Percentiles rank a stretch among this genome's conserved stretches.
These are phyloP conservation scores for Talaromyces sp. DNA, from an alignment of 2,329 filamentous ascomycete species.

Conservation along the genomic window DNA sequence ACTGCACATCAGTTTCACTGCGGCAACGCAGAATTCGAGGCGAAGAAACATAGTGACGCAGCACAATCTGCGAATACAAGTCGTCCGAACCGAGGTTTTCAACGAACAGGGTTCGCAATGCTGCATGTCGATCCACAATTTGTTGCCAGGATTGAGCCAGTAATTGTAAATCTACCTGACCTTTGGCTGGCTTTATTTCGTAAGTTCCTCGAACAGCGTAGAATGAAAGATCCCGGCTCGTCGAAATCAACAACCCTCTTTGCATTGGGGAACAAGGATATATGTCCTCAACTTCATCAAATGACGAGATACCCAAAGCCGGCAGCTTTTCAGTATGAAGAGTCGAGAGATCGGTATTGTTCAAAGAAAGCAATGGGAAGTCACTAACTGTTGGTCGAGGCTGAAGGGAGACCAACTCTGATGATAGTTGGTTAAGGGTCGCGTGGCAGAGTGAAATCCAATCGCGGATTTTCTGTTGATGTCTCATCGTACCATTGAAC, in stretches of 20 bases:
- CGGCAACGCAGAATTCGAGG: constrained; percentile 13
- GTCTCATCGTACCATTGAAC: constrained; percentile 45
- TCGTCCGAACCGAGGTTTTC: constrained; percentile 23
- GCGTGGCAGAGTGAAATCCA: constrained; percentile 40
- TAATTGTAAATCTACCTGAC: constrained; percentile 21
- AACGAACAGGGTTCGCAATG: constrained; percentile 20
- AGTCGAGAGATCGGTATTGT: constrained; percentile 36
- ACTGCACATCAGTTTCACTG: constrained; percentile 22
- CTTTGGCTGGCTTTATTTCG: constrained; percentile 21
- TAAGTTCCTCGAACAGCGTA: constrained; percentile 36
- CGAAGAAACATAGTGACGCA: constrained; percentile 27
- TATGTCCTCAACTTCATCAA: constrained; percentile 31
- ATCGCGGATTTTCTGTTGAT: constrained; percentile 38
- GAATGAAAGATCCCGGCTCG: constrained; percentile 38
- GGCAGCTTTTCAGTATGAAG: constrained; percentile 34
- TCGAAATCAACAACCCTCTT: constrained; percentile 36
- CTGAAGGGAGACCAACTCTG: constrained; percentile 20
- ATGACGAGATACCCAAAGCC: constrained; percentile 26
- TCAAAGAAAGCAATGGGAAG: constrained; percentile 42
- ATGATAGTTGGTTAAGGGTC: constrained; percentile 26
- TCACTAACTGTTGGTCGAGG: constrained; percentile 36
- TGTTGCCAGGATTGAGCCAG: constrained; percentile 17
- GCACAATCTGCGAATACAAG: constrained; percentile 21
- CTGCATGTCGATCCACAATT: constrained; percentile 9
- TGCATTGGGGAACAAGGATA: constrained; percentile 41